These are phyloP conservation scores for Mortierella sp. DNA, from an alignment of 371 early-diverging fungal species.

Conservation along the genomic window DNA sequence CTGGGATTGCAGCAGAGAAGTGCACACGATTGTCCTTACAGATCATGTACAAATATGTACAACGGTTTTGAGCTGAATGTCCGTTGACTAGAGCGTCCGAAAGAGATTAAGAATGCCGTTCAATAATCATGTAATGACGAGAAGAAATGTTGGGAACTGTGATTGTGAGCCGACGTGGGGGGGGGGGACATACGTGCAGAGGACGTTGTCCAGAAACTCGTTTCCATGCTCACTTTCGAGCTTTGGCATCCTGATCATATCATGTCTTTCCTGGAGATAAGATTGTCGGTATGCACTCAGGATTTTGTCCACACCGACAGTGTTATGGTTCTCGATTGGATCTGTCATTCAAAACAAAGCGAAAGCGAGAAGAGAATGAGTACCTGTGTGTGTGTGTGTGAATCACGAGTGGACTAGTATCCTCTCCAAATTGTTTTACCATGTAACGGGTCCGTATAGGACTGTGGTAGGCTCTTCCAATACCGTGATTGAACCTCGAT, in stretches of 20 bases:
- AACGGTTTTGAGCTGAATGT: slow-evolving; percentile 37
- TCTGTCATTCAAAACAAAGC: slow-evolving; percentile 5
- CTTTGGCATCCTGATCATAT: slow-evolving; percentile 44
- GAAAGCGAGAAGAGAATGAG: neutral
- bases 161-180: neutral
- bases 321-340: neutral
- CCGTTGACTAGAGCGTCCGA: neutral
- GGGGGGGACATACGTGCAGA: slow-evolving; percentile 37
- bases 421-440: slow-evolving; percentile 12
- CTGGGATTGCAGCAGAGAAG: neutral
- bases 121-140: neutral
- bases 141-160: neutral
- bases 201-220: slow-evolving; percentile 39
- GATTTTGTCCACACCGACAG: slow-evolving; percentile 20
- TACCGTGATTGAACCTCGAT: slow-evolving; percentile 60
- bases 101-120: neutral
- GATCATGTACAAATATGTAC: slow-evolving; percentile 48
- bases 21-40: slow-evolving; percentile 24
- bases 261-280: slow-evolving; percentile 25
- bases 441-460: slow-evolving; percentile 23
- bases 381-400: neutral
- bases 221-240: slow-evolving; percentile 20
- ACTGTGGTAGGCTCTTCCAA: slow-evolving; percentile 60
- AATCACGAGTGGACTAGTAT: neutral
- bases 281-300: slow-evolving; percentile 17